Conservation (phyloP, 352 stramenopile genomes). For the Peronosclerospora sorghi region DNA sequence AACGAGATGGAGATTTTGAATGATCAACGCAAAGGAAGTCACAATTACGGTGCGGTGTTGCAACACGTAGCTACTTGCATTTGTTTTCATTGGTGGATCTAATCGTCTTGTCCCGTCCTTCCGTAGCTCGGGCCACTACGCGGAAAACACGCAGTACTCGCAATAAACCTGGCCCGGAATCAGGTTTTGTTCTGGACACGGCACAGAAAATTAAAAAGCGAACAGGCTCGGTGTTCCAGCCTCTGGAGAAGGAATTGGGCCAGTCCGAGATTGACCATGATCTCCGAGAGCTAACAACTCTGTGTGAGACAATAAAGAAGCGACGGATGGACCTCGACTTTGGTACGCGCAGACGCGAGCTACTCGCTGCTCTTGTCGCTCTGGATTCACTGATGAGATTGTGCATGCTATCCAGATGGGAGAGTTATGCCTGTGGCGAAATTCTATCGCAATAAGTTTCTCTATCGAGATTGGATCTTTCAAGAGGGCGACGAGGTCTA, state of each 20-base stretch:
- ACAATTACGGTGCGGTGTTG: slow-evolving; percentile 22
- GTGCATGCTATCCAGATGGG: slow-evolving; percentile 14
- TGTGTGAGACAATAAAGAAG: slow-evolving; percentile 51
- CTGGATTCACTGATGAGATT: slow-evolving; percentile 10
- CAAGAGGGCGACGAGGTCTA: slow-evolving; percentile 72
- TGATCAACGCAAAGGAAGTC: slow-evolving; percentile 56
- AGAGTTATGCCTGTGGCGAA: slow-evolving; percentile 35
- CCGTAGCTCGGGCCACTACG: slow-evolving; percentile 48
- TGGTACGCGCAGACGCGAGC: slow-evolving; percentile 10
- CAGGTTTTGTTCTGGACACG: slow-evolving; percentile 29
- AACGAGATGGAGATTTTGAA: slow-evolving; percentile 77
- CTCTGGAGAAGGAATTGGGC: slow-evolving; percentile 57
- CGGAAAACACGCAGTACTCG: slow-evolving; percentile 68
- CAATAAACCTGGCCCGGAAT: slow-evolving; percentile 34
- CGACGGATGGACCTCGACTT: slow-evolving; percentile 42
- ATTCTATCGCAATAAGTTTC: slow-evolving; percentile 63
- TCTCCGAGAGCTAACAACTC: slow-evolving; percentile 40
- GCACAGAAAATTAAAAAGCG: slow-evolving; percentile 67
- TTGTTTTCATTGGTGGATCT: too few relatives aligned
- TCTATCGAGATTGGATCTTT: slow-evolving; percentile 69
- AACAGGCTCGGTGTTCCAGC: slow-evolving; percentile 50
- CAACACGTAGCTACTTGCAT: neutral
- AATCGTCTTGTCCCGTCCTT: neutral
- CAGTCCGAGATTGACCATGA: slow-evolving; percentile 67
- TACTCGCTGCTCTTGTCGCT: neutral